These are phyloP conservation scores for Hymenoscyphus fructigenus DNA, from an alignment of 2,329 filamentous ascomycete species.

Conservation along the genomic window DNA sequence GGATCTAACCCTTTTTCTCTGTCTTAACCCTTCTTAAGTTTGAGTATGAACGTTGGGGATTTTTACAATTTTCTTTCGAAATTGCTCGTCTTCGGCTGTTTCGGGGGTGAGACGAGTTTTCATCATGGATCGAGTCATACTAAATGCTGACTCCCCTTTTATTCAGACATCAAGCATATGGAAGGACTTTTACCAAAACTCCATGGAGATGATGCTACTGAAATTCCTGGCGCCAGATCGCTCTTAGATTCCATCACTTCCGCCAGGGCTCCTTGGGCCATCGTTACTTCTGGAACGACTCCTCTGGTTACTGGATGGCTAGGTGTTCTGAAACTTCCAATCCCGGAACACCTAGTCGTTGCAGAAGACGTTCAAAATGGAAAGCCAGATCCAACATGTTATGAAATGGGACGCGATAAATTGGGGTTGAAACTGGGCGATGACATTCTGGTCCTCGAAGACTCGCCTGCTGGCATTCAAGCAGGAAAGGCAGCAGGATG, in stretches of 20 bases:
- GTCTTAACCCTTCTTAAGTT: slow-evolving; percentile 5
- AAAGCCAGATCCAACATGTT: slow-evolving; percentile 77
- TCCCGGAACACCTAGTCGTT: slow-evolving; percentile 66
- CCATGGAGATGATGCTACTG: slow-evolving; percentile 74
- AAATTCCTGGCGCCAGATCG: slow-evolving; percentile 78
- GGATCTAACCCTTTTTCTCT: neutral
- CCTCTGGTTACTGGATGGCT: slow-evolving; percentile 74
- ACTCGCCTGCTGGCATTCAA: slow-evolving; percentile 66
- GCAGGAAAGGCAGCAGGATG: slow-evolving; percentile 72
- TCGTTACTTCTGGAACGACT: slow-evolving; percentile 73
- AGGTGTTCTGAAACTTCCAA: slow-evolving; percentile 61
- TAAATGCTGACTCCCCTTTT: slow-evolving; percentile 10
- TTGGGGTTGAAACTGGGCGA: slow-evolving; percentile 46
- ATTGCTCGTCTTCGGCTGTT: slow-evolving; percentile 8
- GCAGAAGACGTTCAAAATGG: slow-evolving; percentile 74
- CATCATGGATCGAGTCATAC: slow-evolving; percentile 9
- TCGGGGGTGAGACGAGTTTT: neutral
- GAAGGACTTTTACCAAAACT: slow-evolving; percentile 76
- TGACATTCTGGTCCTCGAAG: slow-evolving; percentile 63
- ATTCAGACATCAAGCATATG: slow-evolving; percentile 71
- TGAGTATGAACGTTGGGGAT: slow-evolving; percentile 4
- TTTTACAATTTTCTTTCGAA: slow-evolving; percentile 14
- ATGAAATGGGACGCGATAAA: slow-evolving; percentile 63
- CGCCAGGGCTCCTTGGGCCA: slow-evolving; percentile 66
- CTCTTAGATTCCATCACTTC: slow-evolving; percentile 67